Base-by-base conservation (phyloP, 2,329 filamentous ascomycete species). In the Fusarium vanettenii region DNA sequence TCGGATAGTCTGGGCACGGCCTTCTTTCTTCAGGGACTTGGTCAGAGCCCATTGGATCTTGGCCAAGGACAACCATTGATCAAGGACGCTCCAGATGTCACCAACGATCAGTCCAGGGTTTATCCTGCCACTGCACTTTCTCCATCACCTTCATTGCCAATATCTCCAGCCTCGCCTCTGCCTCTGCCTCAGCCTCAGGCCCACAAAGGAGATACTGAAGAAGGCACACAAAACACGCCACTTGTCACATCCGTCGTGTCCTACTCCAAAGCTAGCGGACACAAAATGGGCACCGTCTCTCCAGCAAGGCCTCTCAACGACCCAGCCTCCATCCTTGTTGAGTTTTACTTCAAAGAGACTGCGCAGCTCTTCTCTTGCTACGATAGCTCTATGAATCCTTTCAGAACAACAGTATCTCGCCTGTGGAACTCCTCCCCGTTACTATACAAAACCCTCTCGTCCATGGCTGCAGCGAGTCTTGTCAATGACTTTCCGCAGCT, bases 271-370 rank as follows among this genome's bases (percentile, higher is more conserved):
- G 18, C 11, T n/a, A 22, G 6, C 6, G 25, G 27, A 56, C 22
- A 56, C 29, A 31, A 31, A 4, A 22, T 56, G 29, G 13, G 27
- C 50, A 33, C 20, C 5, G 31, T 22, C 18, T 56, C 50, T 20
- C 50, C 50, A 4, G 0, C 29, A 29, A 56, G 50, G 27, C 50
- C 50, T 9, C 50, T 56, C n/a, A 66, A 61, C 11, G 64, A 68
- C 55, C 64, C 66, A 2, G 56, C 67, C 3, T 65, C 69, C 0
- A 31, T 73, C 4, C 56, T 73, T 5, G 66, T 62, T 25, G 70
- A 73, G 13, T 71, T 70, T 18, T 73, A 73, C 18, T 73, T 73
- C 7, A 57, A 70, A 25, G 70, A 73, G 18, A 73, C 70, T 2
- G 70, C 70, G 1, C 48, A 62, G n/a, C 45, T 61, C 11, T 73